A percentile compares a stretch with the other conserved stretches of the same genome.
phyloP scores from a whole-genome alignment of 805 yeast genomes.

The Henningerozyma blattae region DNA sequence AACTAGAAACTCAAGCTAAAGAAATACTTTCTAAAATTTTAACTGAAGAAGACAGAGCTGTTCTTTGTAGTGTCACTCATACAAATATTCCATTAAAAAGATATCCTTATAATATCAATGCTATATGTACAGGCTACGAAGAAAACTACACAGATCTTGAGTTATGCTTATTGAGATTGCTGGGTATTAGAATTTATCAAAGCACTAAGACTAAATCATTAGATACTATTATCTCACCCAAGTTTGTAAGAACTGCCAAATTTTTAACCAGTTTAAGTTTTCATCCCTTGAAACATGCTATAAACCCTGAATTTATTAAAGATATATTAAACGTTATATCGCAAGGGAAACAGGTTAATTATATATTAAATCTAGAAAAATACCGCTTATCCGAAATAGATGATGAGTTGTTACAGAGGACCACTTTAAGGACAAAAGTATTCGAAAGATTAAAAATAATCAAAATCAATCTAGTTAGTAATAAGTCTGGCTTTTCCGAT shows the following conservation, averaged over 20 bases:
- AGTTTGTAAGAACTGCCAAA: slow-evolving; percentile 75
- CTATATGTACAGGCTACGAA: slow-evolving; percentile 59
- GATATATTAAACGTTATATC: slow-evolving; percentile 30
- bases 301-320: slow-evolving; percentile 43
- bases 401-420: slow-evolving; percentile 10
- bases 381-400: slow-evolving; percentile 26
- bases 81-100: slow-evolving; percentile 4
- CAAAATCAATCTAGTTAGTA: slow-evolving; percentile 13
- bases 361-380: slow-evolving; percentile 8
- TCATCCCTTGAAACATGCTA: slow-evolving; percentile 34
- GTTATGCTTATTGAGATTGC: slow-evolving; percentile 27
- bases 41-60: slow-evolving; percentile 5
- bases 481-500: slow-evolving; percentile 18
- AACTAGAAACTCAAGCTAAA: slow-evolving; percentile 15
- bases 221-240: slow-evolving; percentile 57
- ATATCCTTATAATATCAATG: slow-evolving; percentile 30
- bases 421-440: slow-evolving; percentile 12
- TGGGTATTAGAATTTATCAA: slow-evolving; percentile 44
- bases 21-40: slow-evolving; percentile 4
- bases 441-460: slow-evolving; percentile 17
- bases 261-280: slow-evolving; percentile 62
- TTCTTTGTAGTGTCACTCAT: not conserved
- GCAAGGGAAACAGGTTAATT: slow-evolving; percentile 2
- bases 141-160: slow-evolving; percentile 34
- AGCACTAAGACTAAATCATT: slow-evolving; percentile 12